Evolutionary conservation across 345 rosid genomes (phyloP).

Genomic region (Pistacia atlantica): DNA sequence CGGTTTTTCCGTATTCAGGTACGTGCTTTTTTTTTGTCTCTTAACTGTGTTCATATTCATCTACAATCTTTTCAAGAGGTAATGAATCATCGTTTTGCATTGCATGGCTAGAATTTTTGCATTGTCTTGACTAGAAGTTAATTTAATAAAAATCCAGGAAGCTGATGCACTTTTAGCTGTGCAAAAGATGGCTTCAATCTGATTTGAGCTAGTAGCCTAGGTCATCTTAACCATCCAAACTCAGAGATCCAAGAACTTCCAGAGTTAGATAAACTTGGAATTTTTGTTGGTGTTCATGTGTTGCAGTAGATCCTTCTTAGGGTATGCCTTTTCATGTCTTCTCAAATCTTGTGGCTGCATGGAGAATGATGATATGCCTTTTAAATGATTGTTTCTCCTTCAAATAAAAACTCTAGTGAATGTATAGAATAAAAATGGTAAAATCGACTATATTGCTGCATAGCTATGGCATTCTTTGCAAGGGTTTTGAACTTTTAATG

Average conservation of each 20-base stretch:
- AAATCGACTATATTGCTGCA: neutral
- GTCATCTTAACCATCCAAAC: too few relatives aligned
- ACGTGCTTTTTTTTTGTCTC: constrained; percentile 9
- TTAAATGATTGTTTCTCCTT: neutral
- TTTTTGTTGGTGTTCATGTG: neutral
- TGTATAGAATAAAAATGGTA: neutral
- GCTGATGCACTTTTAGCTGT: neutral
- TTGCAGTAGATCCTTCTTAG: neutral
- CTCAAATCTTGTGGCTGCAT: neutral
- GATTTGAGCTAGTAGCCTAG: neutral
- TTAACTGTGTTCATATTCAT: neutral
- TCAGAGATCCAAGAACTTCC: neutral
- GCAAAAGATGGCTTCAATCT: neutral
- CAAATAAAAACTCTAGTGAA: neutral
- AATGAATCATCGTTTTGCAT: neutral
- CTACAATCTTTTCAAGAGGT: neutral
- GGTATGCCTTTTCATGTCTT: neutral
- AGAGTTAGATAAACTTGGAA: neutral
- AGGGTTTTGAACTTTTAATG: neutral
- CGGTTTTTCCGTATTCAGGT: constrained; percentile 91
- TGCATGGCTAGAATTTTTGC: neutral
- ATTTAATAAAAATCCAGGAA: neutral
- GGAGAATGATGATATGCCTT: neutral
- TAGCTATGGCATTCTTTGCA: neutral
- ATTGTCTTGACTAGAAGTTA: neutral